phyloP scores from a whole-genome alignment of 2,329 filamentous ascomycete species.

The Xylaria polymorpha region DNA sequence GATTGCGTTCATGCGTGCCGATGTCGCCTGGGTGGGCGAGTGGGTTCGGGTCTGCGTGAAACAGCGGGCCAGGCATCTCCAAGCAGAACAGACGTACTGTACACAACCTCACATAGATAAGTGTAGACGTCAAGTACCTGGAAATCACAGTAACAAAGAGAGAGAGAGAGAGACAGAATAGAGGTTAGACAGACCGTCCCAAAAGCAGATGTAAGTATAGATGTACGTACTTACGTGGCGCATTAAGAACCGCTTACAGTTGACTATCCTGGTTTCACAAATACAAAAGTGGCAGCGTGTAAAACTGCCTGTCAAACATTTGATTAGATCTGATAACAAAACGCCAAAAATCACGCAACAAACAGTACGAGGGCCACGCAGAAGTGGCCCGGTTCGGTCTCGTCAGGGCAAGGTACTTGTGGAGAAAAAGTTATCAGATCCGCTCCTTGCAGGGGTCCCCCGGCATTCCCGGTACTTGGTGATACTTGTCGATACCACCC shows the following conservation, averaged over 20 bases:
- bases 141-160: neutral
- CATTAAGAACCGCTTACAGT: neutral
- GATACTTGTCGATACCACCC: constrained; percentile 19
- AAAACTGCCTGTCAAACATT: neutral
- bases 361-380: constrained; percentile 9
- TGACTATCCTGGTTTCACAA: neutral
- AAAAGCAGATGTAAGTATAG: neutral
- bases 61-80: constrained; percentile 1
- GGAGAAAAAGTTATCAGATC: constrained; percentile 48
- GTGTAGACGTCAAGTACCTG: neutral
- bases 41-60: constrained; percentile 36
- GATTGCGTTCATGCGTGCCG: constrained; percentile 26
- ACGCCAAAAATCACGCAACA: constrained; percentile 28
- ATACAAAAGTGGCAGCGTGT: neutral
- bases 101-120: neutral
- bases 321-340: constrained; percentile 34
- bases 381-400: neutral
- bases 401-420: constrained; percentile 29
- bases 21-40: constrained; percentile 34
- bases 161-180: too few relatives aligned
- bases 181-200: neutral
- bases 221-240: neutral
- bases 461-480: constrained; percentile 9
- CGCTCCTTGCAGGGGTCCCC: constrained; percentile 41
- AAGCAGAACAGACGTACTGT: neutral